A percentile compares a stretch with the other conserved stretches of the same genome.
Evolutionary conservation across 2,329 filamentous ascomycete species (phyloP).

Genomic region (Arthrobotrys megalospora): DNA sequence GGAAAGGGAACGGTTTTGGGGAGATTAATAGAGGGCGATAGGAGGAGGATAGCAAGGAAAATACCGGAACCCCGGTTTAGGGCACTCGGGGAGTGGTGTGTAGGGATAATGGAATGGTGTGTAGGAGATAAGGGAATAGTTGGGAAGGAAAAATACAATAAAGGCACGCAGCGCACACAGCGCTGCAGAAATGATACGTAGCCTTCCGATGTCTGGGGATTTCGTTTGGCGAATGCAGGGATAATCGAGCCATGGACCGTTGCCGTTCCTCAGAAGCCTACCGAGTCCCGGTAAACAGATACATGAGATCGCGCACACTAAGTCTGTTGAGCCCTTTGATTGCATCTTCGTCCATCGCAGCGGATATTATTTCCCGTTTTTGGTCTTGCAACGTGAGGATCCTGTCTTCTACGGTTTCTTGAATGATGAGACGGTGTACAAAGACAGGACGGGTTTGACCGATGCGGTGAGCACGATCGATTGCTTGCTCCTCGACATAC

Average conservation of each 20-base stretch:
- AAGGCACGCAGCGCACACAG: no score
- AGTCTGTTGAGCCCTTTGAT: conserved; percentile 78
- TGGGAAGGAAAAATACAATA: no score
- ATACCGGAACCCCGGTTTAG: no score
- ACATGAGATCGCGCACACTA: conserved; percentile 77
- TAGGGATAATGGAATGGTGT: no score
- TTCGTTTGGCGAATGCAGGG: no score
- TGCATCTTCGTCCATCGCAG: conserved; percentile 83
- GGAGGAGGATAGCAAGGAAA: not conserved
- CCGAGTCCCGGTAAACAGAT: conserved; percentile 68
- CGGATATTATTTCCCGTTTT: conserved; percentile 83
- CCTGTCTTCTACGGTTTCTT: conserved; percentile 87
- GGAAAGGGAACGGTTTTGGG: not conserved
- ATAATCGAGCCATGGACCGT: not conserved
- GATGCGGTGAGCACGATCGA: conserved; percentile 90
- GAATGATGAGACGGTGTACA: conserved; percentile 83
- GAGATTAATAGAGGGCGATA: not conserved
- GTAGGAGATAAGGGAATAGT: no score
- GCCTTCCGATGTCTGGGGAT: no score
- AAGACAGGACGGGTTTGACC: conserved; percentile 81
- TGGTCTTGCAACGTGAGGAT: conserved; percentile 83
- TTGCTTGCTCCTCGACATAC: conserved; percentile 90
- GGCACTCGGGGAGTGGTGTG: no score
- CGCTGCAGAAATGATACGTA: no score
- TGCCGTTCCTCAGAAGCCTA: not conserved